These are phyloP conservation scores for Angophora floribunda DNA, from an alignment of 345 rosid species.

Conservation along the genomic window DNA sequence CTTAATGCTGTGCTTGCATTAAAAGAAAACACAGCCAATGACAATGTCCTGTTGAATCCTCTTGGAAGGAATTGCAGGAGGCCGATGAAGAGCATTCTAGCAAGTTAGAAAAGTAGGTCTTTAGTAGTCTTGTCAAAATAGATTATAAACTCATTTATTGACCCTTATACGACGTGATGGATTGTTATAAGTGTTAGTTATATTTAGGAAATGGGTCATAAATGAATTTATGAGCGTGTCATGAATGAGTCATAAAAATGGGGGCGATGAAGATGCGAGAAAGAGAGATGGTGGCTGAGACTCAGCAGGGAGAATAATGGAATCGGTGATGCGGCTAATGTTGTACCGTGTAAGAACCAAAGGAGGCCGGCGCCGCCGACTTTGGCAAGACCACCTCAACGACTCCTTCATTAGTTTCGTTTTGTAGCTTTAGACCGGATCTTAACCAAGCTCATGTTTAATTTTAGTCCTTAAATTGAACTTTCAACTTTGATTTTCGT, in stretches of 20 bases:
- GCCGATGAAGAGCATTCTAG: neutral
- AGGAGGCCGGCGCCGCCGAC: neutral
- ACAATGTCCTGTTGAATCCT: neutral
- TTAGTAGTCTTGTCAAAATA: no score
- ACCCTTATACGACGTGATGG: no score
- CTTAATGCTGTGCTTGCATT: neutral
- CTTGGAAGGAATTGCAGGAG: neutral
- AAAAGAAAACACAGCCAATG: neutral
- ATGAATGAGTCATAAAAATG: conserved; percentile 27
- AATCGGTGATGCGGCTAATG: neutral
- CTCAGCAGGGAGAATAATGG: neutral
- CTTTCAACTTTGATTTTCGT: neutral
- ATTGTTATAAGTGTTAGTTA: no score
- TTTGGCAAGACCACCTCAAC: neutral
- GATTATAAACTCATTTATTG: no score
- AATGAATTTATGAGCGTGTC: no score
- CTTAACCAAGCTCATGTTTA: neutral
- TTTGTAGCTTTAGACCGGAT: neutral
- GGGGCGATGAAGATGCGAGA: neutral
- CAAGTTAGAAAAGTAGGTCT: neutral
- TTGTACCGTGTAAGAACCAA: no score
- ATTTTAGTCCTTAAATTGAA: neutral
- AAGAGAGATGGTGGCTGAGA: neutral
- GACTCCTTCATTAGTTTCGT: neutral
- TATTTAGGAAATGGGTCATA: no score